These are phyloP conservation scores for Anacardium occidentale DNA, from an alignment of 345 rosid species.

Conservation along the genomic window DNA sequence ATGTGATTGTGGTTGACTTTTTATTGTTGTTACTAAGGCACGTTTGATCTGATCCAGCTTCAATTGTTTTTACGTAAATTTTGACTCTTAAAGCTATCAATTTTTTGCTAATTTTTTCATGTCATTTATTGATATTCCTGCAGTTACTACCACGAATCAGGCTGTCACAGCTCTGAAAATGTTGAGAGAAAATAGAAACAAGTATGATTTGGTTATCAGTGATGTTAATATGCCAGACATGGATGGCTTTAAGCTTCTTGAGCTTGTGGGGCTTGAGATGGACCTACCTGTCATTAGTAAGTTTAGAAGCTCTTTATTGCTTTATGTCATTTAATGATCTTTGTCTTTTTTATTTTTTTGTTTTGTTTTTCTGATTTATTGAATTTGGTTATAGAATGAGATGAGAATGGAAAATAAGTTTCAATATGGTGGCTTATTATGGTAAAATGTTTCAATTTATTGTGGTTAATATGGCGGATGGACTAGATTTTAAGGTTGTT, in stretches of 20 bases:
- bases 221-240: slow-evolving; percentile 85
- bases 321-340: slow-evolving; percentile 12
- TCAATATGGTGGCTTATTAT: neutral
- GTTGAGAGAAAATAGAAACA: slow-evolving; percentile 55
- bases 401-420: neutral
- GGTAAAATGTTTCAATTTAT: neutral
- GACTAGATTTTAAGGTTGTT: neutral
- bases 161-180: slow-evolving; percentile 52
- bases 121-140: slow-evolving; percentile 16
- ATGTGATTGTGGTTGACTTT: slow-evolving; percentile 9
- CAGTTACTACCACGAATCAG: slow-evolving; percentile 64
- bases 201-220: slow-evolving; percentile 65
- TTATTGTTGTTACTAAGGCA: neutral
- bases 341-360: neutral
- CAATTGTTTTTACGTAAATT: neutral
- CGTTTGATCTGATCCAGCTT: slow-evolving; percentile 13
- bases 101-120: slow-evolving; percentile 13
- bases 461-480: neutral
- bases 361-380: slow-evolving; percentile 1
- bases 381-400: slow-evolving; percentile 2
- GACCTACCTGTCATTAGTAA: slow-evolving; percentile 84
- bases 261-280: slow-evolving; percentile 82
- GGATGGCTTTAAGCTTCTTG: slow-evolving; percentile 81
- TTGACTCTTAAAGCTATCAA: neutral
- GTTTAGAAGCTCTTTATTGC: slow-evolving; percentile 15